Evolutionary conservation across 805 yeast genomes (phyloP).

Genomic region (Suhomyces sp.): DNA sequence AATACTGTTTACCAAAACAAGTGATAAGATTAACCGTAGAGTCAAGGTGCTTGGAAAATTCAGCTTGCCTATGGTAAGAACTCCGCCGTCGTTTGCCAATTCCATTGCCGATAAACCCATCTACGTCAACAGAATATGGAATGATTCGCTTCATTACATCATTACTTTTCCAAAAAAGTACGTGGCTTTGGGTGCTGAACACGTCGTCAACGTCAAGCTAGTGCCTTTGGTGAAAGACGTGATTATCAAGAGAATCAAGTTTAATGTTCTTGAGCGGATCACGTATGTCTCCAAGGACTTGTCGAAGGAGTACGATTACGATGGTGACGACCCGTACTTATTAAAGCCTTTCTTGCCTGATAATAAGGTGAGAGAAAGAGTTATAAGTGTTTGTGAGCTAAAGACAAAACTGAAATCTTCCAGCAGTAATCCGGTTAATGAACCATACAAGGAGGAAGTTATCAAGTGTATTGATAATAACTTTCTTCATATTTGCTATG

Average conservation of each 20-base stretch:
- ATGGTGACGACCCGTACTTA: slow-evolving; percentile 25
- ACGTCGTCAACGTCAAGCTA: slow-evolving; percentile 60
- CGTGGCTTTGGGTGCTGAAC: slow-evolving; percentile 59
- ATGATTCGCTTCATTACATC: slow-evolving; percentile 65
- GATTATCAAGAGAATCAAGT: slow-evolving; percentile 57
- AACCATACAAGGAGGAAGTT: slow-evolving; percentile 58
- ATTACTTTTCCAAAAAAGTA: slow-evolving; percentile 69
- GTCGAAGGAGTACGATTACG: slow-evolving; percentile 52
- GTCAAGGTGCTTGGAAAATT: slow-evolving; percentile 29
- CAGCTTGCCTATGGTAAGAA: slow-evolving; percentile 47
- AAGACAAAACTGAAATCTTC: slow-evolving; percentile 46
- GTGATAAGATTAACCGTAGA: slow-evolving; percentile 34
- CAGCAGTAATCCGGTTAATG: slow-evolving; percentile 28
- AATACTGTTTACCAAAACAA: slow-evolving; percentile 39
- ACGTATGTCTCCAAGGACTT: slow-evolving; percentile 58
- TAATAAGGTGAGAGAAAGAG: slow-evolving; percentile 42
- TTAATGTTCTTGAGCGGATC: slow-evolving; percentile 64
- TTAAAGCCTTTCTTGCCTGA: slow-evolving; percentile 5
- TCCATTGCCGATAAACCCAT: slow-evolving; percentile 68
- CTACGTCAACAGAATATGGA: slow-evolving; percentile 74
- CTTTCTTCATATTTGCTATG: slow-evolving; percentile 54
- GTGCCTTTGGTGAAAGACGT: slow-evolving; percentile 65
- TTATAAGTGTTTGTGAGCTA: slow-evolving; percentile 59
- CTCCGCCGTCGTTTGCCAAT: slow-evolving; percentile 57
- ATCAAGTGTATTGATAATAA: slow-evolving; percentile 60